Evolutionary conservation across 129 eudicot genomes (phyloP).

Genomic region (Calendula officinalis): DNA sequence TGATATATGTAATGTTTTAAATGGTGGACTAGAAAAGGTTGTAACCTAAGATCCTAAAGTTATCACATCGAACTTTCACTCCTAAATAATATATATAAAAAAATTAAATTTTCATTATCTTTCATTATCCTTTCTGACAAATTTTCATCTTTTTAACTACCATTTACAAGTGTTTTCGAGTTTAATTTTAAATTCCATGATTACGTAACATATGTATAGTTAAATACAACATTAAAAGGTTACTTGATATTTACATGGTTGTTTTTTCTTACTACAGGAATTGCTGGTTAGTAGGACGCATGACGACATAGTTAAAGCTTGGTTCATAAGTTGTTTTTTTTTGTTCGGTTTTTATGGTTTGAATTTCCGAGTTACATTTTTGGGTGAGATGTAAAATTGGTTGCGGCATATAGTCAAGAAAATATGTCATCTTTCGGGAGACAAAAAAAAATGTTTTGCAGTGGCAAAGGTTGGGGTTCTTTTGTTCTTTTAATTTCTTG

Average conservation of each 20-base stretch:
- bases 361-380: conserved; percentile 29
- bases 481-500: neutral
- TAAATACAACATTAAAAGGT: neutral
- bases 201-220: too few relatives aligned
- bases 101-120: too few relatives aligned
- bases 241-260: neutral
- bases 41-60: too few relatives aligned
- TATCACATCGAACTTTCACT: too few relatives aligned
- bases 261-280: conserved; percentile 29
- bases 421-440: conserved; percentile 39
- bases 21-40: too few relatives aligned
- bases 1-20: too few relatives aligned
- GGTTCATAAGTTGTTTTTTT: conserved; percentile 19
- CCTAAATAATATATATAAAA: too few relatives aligned
- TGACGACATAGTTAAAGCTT: conserved; percentile 30
- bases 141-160: too few relatives aligned
- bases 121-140: too few relatives aligned
- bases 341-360: conserved; percentile 21
- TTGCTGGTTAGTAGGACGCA: conserved; percentile 37
- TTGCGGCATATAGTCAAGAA: conserved; percentile 51
- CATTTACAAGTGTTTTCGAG: too few relatives aligned
- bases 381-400: conserved; percentile 61
- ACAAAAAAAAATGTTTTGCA: conserved; percentile 25
- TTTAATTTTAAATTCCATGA: too few relatives aligned
- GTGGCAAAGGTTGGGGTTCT: neutral